phyloP scores from a whole-genome alignment of 1,284 basidiomycete species.

The Phenoliferia sp. region DNA sequence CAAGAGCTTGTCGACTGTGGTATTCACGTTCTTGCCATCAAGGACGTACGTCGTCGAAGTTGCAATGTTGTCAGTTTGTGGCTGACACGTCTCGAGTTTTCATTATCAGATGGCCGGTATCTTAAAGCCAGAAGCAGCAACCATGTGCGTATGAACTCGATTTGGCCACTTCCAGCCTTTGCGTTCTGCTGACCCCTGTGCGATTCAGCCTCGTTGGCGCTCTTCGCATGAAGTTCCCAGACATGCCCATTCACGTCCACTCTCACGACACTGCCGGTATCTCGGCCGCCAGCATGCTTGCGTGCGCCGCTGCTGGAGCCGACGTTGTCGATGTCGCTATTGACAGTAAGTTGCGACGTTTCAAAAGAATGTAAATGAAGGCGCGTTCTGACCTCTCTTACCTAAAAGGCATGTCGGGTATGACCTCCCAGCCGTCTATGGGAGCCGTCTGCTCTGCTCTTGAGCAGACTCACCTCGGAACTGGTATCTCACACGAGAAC shows the following conservation, averaged over 20 bases:
- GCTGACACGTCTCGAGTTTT: not conserved
- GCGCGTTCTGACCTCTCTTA: not conserved
- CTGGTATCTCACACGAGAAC: conserved; percentile 95
- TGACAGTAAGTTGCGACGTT: conserved; percentile 66
- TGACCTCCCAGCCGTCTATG: conserved; percentile 99
- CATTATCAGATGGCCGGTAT: conserved; percentile 77
- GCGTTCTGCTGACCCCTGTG: not conserved
- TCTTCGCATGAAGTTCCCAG: conserved; percentile 92
- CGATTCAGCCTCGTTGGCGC: conserved; percentile 72
- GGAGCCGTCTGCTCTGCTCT: conserved; percentile 90
- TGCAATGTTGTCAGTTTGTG: not conserved
- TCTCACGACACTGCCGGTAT: conserved; percentile 99
- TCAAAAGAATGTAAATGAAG: not conserved
- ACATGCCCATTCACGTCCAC: conserved; percentile 98
- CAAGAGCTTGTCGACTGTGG: conserved; percentile 91
- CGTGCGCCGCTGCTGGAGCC: conserved; percentile 89
- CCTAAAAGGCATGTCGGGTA: conserved; percentile 89
- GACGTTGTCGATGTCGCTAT: conserved; percentile 98
- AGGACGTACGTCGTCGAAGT: conserved; percentile 57
- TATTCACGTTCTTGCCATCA: conserved; percentile 96
- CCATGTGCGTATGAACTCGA: conserved; percentile 50
- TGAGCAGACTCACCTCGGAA: conserved; percentile 91
- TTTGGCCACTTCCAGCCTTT: too few species aligned
- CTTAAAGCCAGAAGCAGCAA: conserved; percentile 91
- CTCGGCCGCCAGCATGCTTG: conserved; percentile 92